A percentile compares a stretch with the other conserved stretches of the same genome.
These are phyloP conservation scores for Apiospora malaysiana DNA, from an alignment of 2,329 filamentous ascomycete genomes.

Conservation along the genomic window DNA sequence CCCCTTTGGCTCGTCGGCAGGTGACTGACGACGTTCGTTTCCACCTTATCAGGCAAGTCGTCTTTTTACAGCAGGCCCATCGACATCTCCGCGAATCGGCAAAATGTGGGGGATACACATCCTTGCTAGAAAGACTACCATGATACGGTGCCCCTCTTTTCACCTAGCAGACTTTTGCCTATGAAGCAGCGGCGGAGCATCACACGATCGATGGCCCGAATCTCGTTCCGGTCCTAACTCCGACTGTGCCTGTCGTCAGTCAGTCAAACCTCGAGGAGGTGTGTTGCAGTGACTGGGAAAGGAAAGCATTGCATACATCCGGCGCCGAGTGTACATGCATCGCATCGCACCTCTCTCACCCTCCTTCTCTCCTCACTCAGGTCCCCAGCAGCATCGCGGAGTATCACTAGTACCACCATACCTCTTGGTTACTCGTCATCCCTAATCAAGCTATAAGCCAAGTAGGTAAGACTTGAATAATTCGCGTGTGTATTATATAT, in stretches of 20 bases:
- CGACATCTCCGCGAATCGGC: conserved; percentile 36
- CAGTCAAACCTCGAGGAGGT: neutral
- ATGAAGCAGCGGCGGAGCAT: conserved; percentile 16
- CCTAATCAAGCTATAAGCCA: neutral
- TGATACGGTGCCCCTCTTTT: conserved; percentile 20
- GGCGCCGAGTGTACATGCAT: neutral
- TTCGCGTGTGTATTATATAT: neutral
- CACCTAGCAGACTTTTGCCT: conserved; percentile 19
- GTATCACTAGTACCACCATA: conserved; percentile 4
- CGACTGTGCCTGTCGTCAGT: conserved; percentile 16
- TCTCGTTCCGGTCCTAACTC: conserved; percentile 17
- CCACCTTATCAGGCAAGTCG: neutral
- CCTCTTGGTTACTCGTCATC: neutral
- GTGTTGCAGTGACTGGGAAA: neutral
- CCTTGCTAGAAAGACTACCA: conserved; percentile 22
- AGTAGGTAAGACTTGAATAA: neutral
- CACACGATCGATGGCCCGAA: conserved; percentile 11
- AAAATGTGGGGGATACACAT: conserved; percentile 33
- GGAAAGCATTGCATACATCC: neutral
- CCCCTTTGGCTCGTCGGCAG: neutral
- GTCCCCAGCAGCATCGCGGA: neutral
- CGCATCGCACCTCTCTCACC: neutral
- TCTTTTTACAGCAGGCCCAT: neutral
- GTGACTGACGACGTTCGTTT: neutral
- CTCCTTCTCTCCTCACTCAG: neutral